phyloP scores from a whole-genome alignment of 305 asterid species.

The Fraxinus latifolia region DNA sequence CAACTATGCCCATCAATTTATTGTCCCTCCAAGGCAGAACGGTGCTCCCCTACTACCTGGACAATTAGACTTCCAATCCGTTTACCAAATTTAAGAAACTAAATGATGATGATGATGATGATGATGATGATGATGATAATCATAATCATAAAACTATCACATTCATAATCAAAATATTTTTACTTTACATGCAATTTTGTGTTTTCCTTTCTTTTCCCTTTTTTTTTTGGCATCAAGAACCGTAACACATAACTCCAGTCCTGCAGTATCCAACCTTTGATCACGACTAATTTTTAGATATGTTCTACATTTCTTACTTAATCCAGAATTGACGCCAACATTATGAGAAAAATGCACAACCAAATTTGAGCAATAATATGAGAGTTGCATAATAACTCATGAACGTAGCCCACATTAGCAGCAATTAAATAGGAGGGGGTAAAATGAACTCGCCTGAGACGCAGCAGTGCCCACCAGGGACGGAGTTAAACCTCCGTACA shows the following conservation, averaged over 20 bases:
- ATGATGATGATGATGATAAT: too few species aligned
- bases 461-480: constrained; percentile 92
- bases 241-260: not conserved
- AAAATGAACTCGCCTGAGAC: constrained; percentile 62
- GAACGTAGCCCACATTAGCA: not conserved
- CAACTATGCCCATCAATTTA: not conserved
- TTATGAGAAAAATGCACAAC: not conserved
- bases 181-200: not conserved
- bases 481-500: constrained; percentile 85
- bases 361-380: not conserved
- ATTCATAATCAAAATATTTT: not conserved
- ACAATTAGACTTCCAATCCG: not conserved
- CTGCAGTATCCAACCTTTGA: not conserved
- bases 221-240: not conserved
- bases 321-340: not conserved
- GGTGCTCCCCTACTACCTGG: not conserved
- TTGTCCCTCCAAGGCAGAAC: not conserved
- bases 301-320: not conserved
- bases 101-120: too few species aligned
- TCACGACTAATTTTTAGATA: not conserved
- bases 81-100: too few species aligned
- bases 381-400: not conserved
- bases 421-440: not conserved
- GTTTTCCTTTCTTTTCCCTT: not conserved
- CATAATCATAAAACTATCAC: not conserved